These are phyloP conservation scores for Trypanosomatidae sp. DNA, from an alignment of 208 protist genomes.

Conservation along the genomic window DNA sequence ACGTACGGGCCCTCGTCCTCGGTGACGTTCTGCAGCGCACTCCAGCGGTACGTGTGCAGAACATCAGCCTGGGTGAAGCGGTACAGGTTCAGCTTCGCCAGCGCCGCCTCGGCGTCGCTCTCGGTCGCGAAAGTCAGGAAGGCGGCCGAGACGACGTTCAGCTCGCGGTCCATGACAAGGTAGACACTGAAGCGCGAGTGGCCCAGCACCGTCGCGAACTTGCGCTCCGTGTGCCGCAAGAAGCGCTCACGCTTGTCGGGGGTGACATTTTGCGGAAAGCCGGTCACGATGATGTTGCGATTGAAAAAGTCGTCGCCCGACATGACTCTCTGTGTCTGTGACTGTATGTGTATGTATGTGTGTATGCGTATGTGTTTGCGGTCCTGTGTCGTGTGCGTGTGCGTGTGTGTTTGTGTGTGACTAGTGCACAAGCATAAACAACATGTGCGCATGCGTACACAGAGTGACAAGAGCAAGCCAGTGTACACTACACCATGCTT, in stretches of 20 bases:
- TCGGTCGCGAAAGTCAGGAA: conserved; percentile 67
- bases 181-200: conserved; percentile 59
- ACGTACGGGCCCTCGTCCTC: conserved; percentile 50
- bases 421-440: no score
- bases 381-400: no score
- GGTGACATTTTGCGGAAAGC: conserved; percentile 76
- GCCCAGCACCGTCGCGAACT: conserved; percentile 50
- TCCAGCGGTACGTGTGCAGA: conserved; percentile 74
- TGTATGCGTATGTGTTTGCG: no score
- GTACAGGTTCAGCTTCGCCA: conserved; percentile 76
- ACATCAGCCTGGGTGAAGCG: conserved; percentile 58
- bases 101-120: conserved; percentile 50
- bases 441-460: no score
- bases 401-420: no score
- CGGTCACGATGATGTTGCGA: conserved; percentile 65
- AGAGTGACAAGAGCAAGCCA: no score
- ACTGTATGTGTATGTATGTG: conserved; percentile 1
- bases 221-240: conserved; percentile 37
- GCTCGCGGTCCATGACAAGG: conserved; percentile 43
- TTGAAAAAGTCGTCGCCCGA: conserved; percentile 23
- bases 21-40: conserved; percentile 32
- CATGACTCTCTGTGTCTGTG: not conserved
- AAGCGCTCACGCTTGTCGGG: conserved; percentile 65
- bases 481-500: no score
- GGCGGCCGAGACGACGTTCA: conserved; percentile 51